Conservation (phyloP, 2,329 filamentous ascomycete genomes). For the Fusarium neocosmosporiellum region DNA sequence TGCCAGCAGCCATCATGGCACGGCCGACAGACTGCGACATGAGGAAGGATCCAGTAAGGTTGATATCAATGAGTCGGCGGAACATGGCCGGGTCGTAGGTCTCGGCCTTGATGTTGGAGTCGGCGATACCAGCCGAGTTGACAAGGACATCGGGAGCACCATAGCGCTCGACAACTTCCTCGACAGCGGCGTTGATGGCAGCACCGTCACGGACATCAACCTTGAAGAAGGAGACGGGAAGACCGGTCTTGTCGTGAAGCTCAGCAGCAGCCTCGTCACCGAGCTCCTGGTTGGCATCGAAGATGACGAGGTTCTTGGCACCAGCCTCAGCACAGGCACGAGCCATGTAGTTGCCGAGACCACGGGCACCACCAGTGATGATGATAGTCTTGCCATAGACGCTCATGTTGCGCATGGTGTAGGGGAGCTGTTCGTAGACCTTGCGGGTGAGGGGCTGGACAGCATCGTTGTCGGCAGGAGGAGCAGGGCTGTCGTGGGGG, state of each 20-base stretch:
- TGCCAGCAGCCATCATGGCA: constrained; percentile 77
- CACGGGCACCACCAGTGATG: constrained; percentile 80
- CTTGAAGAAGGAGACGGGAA: constrained; percentile 81
- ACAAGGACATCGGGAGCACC: constrained; percentile 80
- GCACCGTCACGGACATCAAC: constrained; percentile 80
- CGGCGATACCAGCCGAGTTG: constrained; percentile 83
- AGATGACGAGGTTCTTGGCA: constrained; percentile 77
- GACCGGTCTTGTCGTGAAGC: constrained; percentile 77
- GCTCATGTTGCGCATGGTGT: constrained; percentile 76
- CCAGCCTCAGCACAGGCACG: constrained; percentile 81
- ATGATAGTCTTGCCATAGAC: constrained; percentile 78
- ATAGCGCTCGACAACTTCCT: constrained; percentile 72
- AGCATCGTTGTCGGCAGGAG: constrained; percentile 57
- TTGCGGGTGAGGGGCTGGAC: constrained; percentile 64
- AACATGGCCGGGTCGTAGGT: constrained; percentile 81
- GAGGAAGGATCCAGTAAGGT: constrained; percentile 82
- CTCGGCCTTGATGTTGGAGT: constrained; percentile 87
- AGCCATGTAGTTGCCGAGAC: constrained; percentile 83
- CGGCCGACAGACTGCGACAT: constrained; percentile 79
- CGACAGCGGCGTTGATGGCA: constrained; percentile 76
- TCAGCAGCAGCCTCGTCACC: constrained; percentile 77
- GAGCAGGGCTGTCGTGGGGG: constrained; percentile 54
- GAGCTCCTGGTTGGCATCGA: constrained; percentile 81
- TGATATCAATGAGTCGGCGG: constrained; percentile 83
- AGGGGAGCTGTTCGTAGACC: constrained; percentile 67